These are phyloP conservation scores for Nicotiana obtusifolia DNA, from an alignment of 257 asterid species.

Conservation along the genomic window DNA sequence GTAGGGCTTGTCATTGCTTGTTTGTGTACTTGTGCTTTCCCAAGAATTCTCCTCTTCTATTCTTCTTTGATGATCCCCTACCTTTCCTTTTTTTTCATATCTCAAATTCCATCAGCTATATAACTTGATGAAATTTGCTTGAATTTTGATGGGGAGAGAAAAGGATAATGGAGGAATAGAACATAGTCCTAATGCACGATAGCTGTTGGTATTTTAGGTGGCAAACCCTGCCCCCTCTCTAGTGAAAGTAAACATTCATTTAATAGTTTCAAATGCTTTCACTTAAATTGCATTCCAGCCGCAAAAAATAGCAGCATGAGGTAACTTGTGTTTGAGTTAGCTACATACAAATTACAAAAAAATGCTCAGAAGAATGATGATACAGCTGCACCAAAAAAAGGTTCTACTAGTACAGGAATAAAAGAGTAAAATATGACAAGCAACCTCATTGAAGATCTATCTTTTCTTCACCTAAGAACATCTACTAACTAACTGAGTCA, in stretches of 20 bases:
- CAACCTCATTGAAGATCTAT: neutral
- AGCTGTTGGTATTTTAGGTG: constrained; percentile 66
- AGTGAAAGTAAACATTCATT: neutral
- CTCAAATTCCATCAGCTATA: neutral
- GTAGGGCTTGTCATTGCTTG: neutral
- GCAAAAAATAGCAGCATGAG: neutral
- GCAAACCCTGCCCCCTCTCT: constrained; percentile 50
- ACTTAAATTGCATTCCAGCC: neutral
- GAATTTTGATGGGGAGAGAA: constrained; percentile 13
- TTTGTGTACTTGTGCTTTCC: neutral
- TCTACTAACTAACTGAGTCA: neutral
- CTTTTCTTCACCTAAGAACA: neutral
- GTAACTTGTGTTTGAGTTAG: neutral
- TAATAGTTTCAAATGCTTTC: neutral
- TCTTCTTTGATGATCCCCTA: neutral
- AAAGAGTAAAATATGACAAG: neutral
- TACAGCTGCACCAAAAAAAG: neutral
- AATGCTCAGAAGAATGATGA: neutral
- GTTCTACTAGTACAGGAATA: neutral
- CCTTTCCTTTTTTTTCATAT: neutral
- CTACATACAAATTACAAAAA: neutral
- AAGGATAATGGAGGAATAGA: constrained; percentile 29
- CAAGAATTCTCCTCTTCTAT: neutral
- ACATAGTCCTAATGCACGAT: constrained; percentile 50
- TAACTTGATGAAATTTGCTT: neutral